Base-by-base conservation (phyloP, 257 asterid genomes). In the Nicotiana undulata region DNA sequence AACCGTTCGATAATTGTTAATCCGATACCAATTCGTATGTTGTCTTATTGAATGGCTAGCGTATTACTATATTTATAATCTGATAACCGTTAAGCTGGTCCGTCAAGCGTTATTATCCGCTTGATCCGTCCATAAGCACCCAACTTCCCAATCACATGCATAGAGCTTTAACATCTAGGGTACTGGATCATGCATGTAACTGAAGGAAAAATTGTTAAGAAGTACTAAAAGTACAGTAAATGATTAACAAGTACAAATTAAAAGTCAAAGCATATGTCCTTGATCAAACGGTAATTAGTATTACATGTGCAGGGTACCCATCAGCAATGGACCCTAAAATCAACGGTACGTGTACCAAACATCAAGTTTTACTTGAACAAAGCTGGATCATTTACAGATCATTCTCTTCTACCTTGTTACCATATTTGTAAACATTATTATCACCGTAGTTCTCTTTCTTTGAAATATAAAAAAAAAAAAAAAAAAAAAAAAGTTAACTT, bases 231-330 rank as follows among this genome's bases (percentile, higher is more conserved):
- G 55, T 51, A 12, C 18, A 17, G 10, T 55, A 5, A 66, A 66
- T 34, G 53, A 11, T 34, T 65, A 32, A 32, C 51, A 40, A 40
- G 11, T 40, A 32, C 28, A 65, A 29, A 3, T 29, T 29, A 29
- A 65, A 64, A 31, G 7, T 3, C 51, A 31, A 61, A 61, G 51
- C 55, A 7, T 29, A 55, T 81, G 79, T 70, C 75, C 63, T 67
- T 79, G 16, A 83, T 60, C 5, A 67, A 28, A 60, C 40, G 75
- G 72, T 52, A 77, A 80, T 49, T 64, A 40, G 76, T 77, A 81
- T 81, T 82, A 29, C 3, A n/a, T 82, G 86, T 75, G 67, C 26
- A 2, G 8, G 81, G 86, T 64, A 70, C 20, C 52, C 79, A 75
- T 44, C 68, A 49, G 31, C 37, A 24, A 7, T 76, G 64, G 76